Percentiles rank a stretch among this genome's conserved stretches.
Evolutionary conservation across 164 flowering plant species (phyloP).

Genomic region (Vitis labrusca): DNA sequence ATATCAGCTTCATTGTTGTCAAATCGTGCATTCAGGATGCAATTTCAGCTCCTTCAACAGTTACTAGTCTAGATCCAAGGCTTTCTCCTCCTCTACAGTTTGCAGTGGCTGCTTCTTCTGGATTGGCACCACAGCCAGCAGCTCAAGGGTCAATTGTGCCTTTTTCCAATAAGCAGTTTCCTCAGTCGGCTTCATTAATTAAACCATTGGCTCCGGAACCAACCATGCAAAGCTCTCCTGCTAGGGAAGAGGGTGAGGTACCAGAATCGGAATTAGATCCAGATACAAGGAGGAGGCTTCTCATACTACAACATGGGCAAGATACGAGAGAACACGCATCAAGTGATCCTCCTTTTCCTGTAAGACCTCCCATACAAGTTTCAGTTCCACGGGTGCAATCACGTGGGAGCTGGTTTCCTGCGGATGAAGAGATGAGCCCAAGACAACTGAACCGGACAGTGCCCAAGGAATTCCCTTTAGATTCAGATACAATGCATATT

Average conservation of each 20-base stretch:
- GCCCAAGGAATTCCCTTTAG: slow-evolving; percentile 60
- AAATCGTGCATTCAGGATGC: too few relatives aligned
- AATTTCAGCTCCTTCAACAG: slow-evolving; percentile 28
- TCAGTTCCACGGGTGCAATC: slow-evolving; percentile 48
- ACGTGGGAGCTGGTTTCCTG: slow-evolving; percentile 64
- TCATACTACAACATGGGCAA: slow-evolving; percentile 95
- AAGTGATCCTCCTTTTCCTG: slow-evolving; percentile 71
- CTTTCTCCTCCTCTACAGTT: slow-evolving; percentile 47
- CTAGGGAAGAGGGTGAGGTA: slow-evolving; percentile 98
- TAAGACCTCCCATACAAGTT: slow-evolving; percentile 58
- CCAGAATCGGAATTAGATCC: slow-evolving; percentile 99
- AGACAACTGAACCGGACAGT: slow-evolving; percentile 41
- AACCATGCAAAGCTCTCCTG: slow-evolving; percentile 83
- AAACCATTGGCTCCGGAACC: slow-evolving; percentile 57
- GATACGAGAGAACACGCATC: slow-evolving; percentile 68
- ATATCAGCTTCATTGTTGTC: slow-evolving; percentile 44
- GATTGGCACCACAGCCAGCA: slow-evolving; percentile 32
- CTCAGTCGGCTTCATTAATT: slow-evolving; percentile 40
- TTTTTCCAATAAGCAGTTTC: slow-evolving; percentile 42
- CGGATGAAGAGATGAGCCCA: slow-evolving; percentile 75
- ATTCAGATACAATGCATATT: slow-evolving; percentile 49
- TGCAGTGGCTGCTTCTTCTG: slow-evolving; percentile 41
- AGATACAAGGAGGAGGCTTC: slow-evolving; percentile 94
- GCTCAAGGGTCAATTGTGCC: slow-evolving; percentile 41
- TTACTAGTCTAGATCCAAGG: slow-evolving; percentile 55